Evolutionary conservation across 768 basidiomycete species (phyloP), one percentile per base, ranked within the genome.

Genomic region (Termitomyces sp.): DNA sequence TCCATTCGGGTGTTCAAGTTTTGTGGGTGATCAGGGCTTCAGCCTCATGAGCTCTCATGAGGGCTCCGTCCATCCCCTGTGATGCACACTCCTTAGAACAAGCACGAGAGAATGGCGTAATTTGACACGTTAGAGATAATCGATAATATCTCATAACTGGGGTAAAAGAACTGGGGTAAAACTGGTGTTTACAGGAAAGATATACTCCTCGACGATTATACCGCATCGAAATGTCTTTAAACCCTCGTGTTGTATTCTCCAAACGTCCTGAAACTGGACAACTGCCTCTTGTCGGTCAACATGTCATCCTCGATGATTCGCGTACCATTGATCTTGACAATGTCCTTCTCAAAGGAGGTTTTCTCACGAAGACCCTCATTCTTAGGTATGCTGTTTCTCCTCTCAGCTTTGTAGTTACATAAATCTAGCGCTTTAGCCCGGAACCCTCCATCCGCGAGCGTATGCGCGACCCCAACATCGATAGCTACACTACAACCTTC

Each of bases 331-430:
- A 65, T 46, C 53, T 62, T 18, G 56, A 65, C 5, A 59, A 45
- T 27, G 62, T 60, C 12, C 44, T 53, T 35, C 60, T 65, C 15
- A 61, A 62, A 4, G 64, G 64, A 12, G 64, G 64, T 0, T 63
- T 63, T 29, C 50, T 65, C 3, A 58, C 56, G 1, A 63, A 63
- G 52, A 63, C 62, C 0, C 56, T 65, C 9, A 50, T 60, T 7
- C 51, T 63, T 5, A 60, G 58, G 55, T 38, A 48, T 20, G 22
- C 9, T 0, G 5, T 46, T 33, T 7, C 25, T 16, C 7, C 25
- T 6, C 1, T 20, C n/a, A 5, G n/a, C 4, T 11, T 13, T 3
- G 16, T 43, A 2, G 12, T 13, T 11, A 20, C 38, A n/a, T 20
- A 12, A 40, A 33, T 13, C 29, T 16, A 36, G 7, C n/a, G 9